Evolutionary conservation across 352 stramenopile species (phyloP), one percentile per base, ranked within the genome.

Genomic region (Phytophthora chlamydospora): DNA sequence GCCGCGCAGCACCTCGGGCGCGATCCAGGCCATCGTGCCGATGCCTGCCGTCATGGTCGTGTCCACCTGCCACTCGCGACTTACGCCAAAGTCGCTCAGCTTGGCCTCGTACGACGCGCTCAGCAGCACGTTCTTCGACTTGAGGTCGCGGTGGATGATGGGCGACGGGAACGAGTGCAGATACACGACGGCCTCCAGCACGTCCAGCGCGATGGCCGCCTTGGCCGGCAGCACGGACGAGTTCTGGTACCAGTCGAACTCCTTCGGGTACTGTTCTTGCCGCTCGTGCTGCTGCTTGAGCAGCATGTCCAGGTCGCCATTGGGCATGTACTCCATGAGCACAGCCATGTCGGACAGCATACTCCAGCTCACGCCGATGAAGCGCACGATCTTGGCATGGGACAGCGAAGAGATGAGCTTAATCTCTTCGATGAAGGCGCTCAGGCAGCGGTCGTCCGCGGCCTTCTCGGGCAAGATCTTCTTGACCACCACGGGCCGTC

Each of bases 1-100:
- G 10, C 86, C 82, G 0, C 84, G 76, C 44, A 95, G 57, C 42
- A 95, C 79, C 57, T 95, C 83, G 0, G 86, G 86, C 2, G 85
- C 82, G 62, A 95, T 92, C 83, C 83, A 95, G 34, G 85, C 85
- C 75, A 95, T 89, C 38, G 84, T 93, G n/a, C 84, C 86, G 33
- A 93, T 91, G 7, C 81, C 84, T 6, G 80, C 84, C 6, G 86
- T 92, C 84, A 92, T 93, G 0, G 86, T 93, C 0, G 73, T 78
- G 35, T 95, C 83, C 38, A 91, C 79, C 31, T 78, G 72, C 82
- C 80, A 88, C 64, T 93, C 82, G 13, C 79, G 79, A 61, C 80
- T 91, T 53, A 91, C 72, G n/a, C 87, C 87, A 66, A 95, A 95
- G 57, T 95, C 83, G 35, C 75, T 93, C 43, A 93, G 56, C 60